Conservation (phyloP, 2,329 filamentous ascomycete species). For the Hypoxylon sp. region DNA sequence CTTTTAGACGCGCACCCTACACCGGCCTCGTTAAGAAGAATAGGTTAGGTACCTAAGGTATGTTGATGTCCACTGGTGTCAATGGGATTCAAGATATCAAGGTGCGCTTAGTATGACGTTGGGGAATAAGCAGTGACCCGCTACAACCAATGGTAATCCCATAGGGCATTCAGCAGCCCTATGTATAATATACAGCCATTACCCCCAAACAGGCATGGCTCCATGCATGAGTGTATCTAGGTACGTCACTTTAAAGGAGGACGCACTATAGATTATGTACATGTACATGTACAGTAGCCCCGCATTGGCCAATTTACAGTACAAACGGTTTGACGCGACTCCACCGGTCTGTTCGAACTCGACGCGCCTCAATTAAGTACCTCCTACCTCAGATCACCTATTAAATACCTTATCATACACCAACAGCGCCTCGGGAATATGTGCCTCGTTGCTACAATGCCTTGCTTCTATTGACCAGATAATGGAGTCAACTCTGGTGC, state of each 20-base stretch:
- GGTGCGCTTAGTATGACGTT: neutral
- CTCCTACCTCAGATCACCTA: neutral
- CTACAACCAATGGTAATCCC: neutral
- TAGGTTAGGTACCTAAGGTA: too few relatives aligned
- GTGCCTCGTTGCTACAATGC: constrained; percentile 34
- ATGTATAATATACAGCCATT: too few relatives aligned
- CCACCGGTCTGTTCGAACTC: neutral
- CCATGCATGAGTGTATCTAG: neutral
- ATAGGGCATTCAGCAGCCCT: neutral
- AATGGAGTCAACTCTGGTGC: constrained; percentile 50
- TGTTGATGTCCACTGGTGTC: too few relatives aligned
- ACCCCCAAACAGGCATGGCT: too few relatives aligned
- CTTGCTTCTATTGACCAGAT: constrained; percentile 26
- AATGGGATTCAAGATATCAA: neutral
- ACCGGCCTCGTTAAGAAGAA: too few relatives aligned
- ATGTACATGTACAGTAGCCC: neutral
- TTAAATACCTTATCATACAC: constrained; percentile 4
- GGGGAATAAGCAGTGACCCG: neutral
- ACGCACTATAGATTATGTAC: neutral
- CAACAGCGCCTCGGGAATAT: neutral
- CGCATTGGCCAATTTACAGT: constrained; percentile 10
- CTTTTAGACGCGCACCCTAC: too few relatives aligned
- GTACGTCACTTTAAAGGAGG: constrained; percentile 4
- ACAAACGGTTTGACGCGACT: constrained; percentile 34
- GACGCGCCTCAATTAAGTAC: constrained; percentile 35